Evolutionary conservation across 768 basidiomycete species (phyloP).

Genomic region (Exsudoporus frostii): DNA sequence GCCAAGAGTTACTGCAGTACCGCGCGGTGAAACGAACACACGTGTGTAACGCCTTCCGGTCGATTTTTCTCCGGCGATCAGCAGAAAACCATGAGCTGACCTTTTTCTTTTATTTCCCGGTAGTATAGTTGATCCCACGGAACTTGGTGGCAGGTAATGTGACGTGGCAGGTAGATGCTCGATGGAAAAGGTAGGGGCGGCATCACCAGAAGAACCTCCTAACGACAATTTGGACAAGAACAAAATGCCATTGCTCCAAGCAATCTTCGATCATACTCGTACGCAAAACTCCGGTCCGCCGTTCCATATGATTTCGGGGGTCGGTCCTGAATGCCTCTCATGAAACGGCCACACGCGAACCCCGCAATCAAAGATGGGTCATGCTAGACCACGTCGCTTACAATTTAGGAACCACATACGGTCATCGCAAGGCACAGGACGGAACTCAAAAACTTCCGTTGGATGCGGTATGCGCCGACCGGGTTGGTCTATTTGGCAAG

Average conservation of each 20-base stretch:
- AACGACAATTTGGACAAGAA: neutral
- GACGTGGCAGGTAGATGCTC: constrained; percentile 14
- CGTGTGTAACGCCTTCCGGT: neutral
- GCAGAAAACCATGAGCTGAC: neutral
- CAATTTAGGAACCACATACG: neutral
- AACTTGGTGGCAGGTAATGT: neutral
- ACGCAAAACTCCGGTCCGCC: neutral
- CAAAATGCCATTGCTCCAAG: neutral
- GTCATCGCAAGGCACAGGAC: neutral
- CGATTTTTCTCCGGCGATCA: neutral
- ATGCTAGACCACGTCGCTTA: neutral
- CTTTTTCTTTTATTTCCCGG: neutral
- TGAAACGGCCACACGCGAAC: neutral
- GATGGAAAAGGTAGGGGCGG: neutral
- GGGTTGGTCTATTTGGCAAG: constrained; percentile 7
- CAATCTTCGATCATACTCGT: neutral
- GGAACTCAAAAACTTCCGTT: neutral
- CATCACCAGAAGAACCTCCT: neutral
- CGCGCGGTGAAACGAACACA: neutral
- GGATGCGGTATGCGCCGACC: neutral
- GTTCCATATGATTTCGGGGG: neutral
- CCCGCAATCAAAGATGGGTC: constrained; percentile 2
- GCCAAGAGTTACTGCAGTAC: no score
- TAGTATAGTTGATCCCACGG: neutral
- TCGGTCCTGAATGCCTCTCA: constrained; percentile 6